Evolutionary conservation across 2,329 filamentous ascomycete genomes (phyloP).

Genomic region (Hypoxylon sp.): DNA sequence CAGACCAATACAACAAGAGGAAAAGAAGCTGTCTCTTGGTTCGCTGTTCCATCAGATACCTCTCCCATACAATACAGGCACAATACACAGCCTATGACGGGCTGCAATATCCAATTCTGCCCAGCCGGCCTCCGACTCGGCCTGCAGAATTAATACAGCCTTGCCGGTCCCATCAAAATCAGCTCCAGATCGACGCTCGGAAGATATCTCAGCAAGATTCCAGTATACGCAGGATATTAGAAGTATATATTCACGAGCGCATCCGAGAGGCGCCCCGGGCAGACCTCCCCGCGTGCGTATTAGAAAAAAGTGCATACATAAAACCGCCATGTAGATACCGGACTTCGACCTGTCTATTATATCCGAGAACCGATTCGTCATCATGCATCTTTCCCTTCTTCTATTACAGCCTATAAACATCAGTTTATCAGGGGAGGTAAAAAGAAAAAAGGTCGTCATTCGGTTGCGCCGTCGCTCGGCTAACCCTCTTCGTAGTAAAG

Average conservation of each 20-base stretch:
- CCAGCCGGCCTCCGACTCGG: conserved; percentile 10
- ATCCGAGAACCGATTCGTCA: conserved; percentile 23
- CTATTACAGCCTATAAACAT: conserved; percentile 23
- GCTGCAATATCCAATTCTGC: too few relatives aligned
- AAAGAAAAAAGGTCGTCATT: conserved; percentile 22
- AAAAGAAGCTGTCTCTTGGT: too few relatives aligned
- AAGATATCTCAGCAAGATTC: neutral
- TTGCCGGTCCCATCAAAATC: neutral
- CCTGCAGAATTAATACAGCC: conserved; percentile 22
- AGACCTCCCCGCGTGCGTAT: conserved; percentile 12
- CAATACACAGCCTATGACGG: too few relatives aligned
- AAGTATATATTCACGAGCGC: conserved; percentile 19
- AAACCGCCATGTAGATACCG: conserved; percentile 5
- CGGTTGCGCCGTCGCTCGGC: conserved; percentile 14
- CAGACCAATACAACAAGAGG: too few relatives aligned
- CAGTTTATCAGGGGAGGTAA: conserved; percentile 2
- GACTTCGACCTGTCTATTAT: conserved; percentile 9
- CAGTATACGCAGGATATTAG: conserved; percentile 6
- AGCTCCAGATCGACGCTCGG: neutral
- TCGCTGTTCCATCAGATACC: too few relatives aligned
- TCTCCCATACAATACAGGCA: too few relatives aligned
- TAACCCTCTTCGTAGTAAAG: conserved; percentile 17
- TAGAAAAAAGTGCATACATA: conserved; percentile 4
- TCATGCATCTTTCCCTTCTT: conserved; percentile 19
- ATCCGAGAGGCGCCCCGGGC: conserved; percentile 10